A percentile compares a stretch with the other conserved stretches of the same genome.
phyloP scores from a whole-genome alignment of 306 rosid genomes.

The Fragaria ananassa region DNA sequence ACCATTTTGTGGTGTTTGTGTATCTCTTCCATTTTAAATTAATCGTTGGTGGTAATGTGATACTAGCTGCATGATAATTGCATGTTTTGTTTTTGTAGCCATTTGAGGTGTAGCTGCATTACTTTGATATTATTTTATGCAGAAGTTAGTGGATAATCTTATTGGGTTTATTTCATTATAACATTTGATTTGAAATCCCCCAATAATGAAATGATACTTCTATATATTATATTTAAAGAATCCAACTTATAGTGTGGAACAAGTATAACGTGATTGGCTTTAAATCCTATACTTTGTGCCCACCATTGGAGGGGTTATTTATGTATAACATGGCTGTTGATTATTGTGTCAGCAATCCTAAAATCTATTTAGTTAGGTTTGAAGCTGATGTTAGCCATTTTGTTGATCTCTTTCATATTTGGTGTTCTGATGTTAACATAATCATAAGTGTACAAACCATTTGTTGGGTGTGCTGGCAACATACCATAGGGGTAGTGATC shows the following conservation, averaged over 20 bases:
- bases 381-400: background rate
- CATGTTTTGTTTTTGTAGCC: background rate
- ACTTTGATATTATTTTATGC: background rate
- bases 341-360: background rate
- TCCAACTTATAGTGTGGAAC: background rate
- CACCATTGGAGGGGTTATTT: background rate
- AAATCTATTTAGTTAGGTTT: background rate
- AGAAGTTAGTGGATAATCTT: too few species aligned
- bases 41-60: background rate
- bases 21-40: too few species aligned
- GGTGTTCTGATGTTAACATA: background rate
- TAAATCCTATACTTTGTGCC: background rate
- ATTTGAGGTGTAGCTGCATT: background rate
- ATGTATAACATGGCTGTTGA: background rate
- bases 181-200: background rate
- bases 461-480: too few species aligned
- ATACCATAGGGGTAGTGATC: too few species aligned
- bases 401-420: background rate
- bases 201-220: too few species aligned
- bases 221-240: too few species aligned
- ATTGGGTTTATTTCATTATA: background rate
- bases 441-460: background rate
- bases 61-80: background rate
- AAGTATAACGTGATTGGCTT: background rate
- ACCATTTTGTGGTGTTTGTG: too few species aligned